These are phyloP conservation scores for Sonneratia alba DNA, from an alignment of 345 rosid species.

Conservation along the genomic window DNA sequence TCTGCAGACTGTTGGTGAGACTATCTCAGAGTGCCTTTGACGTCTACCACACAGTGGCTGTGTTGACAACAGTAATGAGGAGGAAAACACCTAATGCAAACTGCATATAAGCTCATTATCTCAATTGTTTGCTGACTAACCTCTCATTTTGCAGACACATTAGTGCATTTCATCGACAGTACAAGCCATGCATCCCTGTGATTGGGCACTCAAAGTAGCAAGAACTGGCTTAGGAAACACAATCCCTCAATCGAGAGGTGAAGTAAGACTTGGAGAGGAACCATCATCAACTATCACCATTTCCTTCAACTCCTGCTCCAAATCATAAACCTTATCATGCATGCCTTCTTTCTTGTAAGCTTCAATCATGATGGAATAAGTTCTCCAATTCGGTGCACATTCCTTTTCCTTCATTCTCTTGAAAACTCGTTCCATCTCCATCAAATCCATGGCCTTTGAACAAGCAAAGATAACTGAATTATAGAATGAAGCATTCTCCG, in stretches of 20 bases:
- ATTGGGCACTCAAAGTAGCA: background rate
- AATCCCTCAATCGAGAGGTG: background rate
- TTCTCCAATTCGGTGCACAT: constrained; percentile 42
- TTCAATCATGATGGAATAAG: constrained; percentile 60
- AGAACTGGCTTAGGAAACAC: background rate
- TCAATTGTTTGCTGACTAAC: background rate
- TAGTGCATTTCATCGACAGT: background rate
- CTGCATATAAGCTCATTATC: background rate
- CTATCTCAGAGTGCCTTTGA: background rate
- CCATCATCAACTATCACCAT: background rate
- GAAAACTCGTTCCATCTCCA: constrained; percentile 92
- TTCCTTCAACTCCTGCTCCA: constrained; percentile 55
- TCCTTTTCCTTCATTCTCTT: constrained; percentile 66
- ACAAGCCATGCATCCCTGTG: background rate
- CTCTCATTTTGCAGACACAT: background rate
- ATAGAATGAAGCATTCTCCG: constrained; percentile 55
- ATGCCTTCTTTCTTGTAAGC: constrained; percentile 68
- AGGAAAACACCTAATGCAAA: background rate
- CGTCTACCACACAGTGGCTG: background rate
- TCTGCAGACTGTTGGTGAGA: constrained; percentile 1
- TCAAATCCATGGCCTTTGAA: constrained; percentile 64
- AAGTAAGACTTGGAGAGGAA: background rate
- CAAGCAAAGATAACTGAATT: constrained; percentile 72
- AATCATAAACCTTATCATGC: constrained; percentile 68
- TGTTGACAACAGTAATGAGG: background rate